Conservation (phyloP, 495 filamentous ascomycete genomes). For the Penicillium robsamsonii region DNA sequence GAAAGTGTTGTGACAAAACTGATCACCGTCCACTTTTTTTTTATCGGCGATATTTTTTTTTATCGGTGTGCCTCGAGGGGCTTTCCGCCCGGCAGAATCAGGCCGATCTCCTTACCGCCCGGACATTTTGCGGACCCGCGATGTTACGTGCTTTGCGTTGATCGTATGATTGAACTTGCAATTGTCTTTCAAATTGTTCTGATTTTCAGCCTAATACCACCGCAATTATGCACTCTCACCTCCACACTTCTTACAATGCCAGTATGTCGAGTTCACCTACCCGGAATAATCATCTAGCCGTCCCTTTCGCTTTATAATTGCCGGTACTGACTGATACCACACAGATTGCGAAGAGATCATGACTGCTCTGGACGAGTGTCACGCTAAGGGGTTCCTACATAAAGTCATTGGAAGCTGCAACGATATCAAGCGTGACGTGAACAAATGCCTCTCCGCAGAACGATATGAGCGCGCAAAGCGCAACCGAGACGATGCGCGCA, state of each 20-base stretch:
- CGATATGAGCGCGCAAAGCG: constrained; percentile 68
- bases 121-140: constrained; percentile 16
- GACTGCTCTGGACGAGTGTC: constrained; percentile 90
- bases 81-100: constrained; percentile 39
- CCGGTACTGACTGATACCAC: constrained; percentile 9
- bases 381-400: constrained; percentile 85
- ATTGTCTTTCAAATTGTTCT: neutral
- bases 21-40: constrained; percentile 21
- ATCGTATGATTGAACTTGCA: constrained; percentile 9
- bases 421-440: constrained; percentile 74
- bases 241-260: constrained; percentile 85
- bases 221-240: constrained; percentile 83
- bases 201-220: neutral
- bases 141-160: constrained; percentile 1
- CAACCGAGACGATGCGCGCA: constrained; percentile 72
- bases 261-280: constrained; percentile 51
- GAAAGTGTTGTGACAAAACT: constrained; percentile 17
- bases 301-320: neutral
- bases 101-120: constrained; percentile 31
- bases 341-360: constrained; percentile 92
- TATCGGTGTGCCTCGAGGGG: constrained; percentile 31
- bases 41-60: constrained; percentile 35
- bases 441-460: constrained; percentile 76
- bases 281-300: neutral
- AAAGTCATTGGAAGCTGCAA: constrained; percentile 90